Evolutionary conservation across 805 yeast genomes (phyloP), one percentile per base, ranked within the genome.

Genomic region (Jamesozyma lodderae): DNA sequence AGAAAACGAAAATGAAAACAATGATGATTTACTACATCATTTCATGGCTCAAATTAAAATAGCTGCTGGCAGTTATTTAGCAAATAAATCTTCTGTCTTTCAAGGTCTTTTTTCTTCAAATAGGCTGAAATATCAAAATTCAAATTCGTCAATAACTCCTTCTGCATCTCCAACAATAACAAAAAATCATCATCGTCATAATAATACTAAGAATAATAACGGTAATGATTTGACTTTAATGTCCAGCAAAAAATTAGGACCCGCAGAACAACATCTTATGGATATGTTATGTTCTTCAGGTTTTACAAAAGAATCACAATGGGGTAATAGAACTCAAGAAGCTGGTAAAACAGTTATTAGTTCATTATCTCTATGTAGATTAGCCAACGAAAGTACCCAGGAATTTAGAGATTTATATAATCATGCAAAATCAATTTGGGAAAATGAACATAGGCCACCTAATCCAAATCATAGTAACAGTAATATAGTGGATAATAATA

Each of bases 211-310:
- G 4, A 29, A n/a, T 18, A 21, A 32, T 19, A 27, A 28, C 4
- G 35, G 32, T 16, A 92, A 87, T 1, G 75, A 71, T 52, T 64
- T 59, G 13, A 23, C 22, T 20, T 40, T 23, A 29, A 30, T 29
- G n/a, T 64, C 68, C 1, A 69, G 68, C 2, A 77, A 74, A 47
- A 66, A 65, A 25, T 60, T 82, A 43, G 88, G 87, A 6, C 80
- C 95, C 13, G 97, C 98, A 1, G 98, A 92, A 59, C 90, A 83
- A 60, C 97, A 90, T 60, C 69, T 92, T 33, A 73, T 85, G 64
- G 96, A 87, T 45, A 92, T 92, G 98, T 70, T 92, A 38, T 87
- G 96, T 52, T 71, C 90, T 0, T 80, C 94, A 0, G 98, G 98
- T 1, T 84, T 87, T 47, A 60, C 66, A 3, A 62, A 71, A 10